Conservation (phyloP, 2,329 filamentous ascomycete genomes). For the Acrodontium crateriforme region DNA sequence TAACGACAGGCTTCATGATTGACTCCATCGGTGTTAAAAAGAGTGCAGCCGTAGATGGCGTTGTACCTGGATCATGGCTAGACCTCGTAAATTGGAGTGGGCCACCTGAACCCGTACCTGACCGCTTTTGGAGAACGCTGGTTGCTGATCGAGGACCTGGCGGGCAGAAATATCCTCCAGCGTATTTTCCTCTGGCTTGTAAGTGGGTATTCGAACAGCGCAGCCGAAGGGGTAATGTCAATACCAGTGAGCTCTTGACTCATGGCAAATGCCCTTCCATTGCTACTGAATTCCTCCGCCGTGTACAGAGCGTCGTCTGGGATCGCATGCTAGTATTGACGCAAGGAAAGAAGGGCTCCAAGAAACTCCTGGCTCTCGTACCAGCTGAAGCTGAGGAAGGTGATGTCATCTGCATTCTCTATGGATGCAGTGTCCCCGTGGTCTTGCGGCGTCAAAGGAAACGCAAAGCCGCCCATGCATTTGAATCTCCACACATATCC, state of each 20-base stretch:
- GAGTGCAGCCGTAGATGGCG: conserved; percentile 4
- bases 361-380: conserved; percentile 4
- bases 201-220: conserved; percentile 2
- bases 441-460: conserved; percentile 4
- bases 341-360: conserved; percentile 1
- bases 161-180: conserved; percentile 2
- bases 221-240: conserved; percentile 2
- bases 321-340: conserved; percentile 5
- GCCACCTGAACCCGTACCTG: conserved; percentile 1
- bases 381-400: conserved; percentile 6
- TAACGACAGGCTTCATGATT: conserved; percentile 5
- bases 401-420: conserved; percentile 10
- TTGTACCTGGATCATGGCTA: conserved; percentile 6
- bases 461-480: conserved; percentile 1
- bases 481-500: neutral
- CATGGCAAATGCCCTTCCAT: conserved; percentile 5
- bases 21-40: conserved; percentile 4
- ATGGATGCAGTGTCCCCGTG: conserved; percentile 11
- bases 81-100: neutral
- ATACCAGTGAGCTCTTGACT: conserved; percentile 4
- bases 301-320: conserved; percentile 7
- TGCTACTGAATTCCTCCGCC: conserved; percentile 4
- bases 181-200: conserved; percentile 1
- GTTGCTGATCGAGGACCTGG: conserved; percentile 2
- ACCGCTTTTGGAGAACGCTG: conserved; percentile 3